Conservation (phyloP, 1,284 basidiomycete species). For the Ceratobasidium sp. region DNA sequence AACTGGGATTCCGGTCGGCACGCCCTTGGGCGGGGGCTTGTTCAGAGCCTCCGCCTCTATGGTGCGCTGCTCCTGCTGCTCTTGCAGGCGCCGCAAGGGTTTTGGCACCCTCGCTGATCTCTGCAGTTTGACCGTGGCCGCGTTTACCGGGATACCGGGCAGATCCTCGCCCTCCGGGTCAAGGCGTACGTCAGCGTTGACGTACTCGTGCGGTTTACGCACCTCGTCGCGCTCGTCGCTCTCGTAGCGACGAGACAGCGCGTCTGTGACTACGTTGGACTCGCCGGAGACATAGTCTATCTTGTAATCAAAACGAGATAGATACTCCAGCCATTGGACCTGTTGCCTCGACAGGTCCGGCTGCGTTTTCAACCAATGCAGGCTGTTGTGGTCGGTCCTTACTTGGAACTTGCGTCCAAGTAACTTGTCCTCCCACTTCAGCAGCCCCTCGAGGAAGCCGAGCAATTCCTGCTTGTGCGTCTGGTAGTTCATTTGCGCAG, state of each 20-base stretch:
- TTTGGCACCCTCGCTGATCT: neutral
- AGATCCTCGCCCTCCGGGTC: slow-evolving; percentile 55
- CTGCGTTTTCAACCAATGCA: slow-evolving; percentile 58
- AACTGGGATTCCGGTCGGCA: neutral
- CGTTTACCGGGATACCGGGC: slow-evolving; percentile 31
- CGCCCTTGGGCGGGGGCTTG: neutral
- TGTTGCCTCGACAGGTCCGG: slow-evolving; percentile 55
- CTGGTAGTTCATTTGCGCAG: slow-evolving; percentile 59
- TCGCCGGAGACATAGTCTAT: slow-evolving; percentile 57
- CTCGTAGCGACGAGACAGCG: slow-evolving; percentile 54
- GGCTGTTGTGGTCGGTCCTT: slow-evolving; percentile 59
- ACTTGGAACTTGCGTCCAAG: slow-evolving; percentile 56
- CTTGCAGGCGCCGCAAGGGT: neutral
- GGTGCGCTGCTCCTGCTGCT: neutral
- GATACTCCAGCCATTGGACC: slow-evolving; percentile 58
- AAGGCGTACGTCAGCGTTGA: slow-evolving; percentile 53
- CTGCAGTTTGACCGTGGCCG: no score
- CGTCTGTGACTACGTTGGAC: slow-evolving; percentile 43
- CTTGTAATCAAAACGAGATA: slow-evolving; percentile 57
- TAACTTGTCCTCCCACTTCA: slow-evolving; percentile 60
- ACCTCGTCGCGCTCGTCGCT: slow-evolving; percentile 52
- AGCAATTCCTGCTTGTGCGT: slow-evolving; percentile 60
- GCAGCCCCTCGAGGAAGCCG: slow-evolving; percentile 54
- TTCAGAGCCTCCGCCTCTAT: neutral
- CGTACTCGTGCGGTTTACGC: slow-evolving; percentile 53